A percentile compares a stretch with the other conserved stretches of the same genome.
phyloP scores from a whole-genome alignment of 768 basidiomycete species.

The Termitomyces sp. region DNA sequence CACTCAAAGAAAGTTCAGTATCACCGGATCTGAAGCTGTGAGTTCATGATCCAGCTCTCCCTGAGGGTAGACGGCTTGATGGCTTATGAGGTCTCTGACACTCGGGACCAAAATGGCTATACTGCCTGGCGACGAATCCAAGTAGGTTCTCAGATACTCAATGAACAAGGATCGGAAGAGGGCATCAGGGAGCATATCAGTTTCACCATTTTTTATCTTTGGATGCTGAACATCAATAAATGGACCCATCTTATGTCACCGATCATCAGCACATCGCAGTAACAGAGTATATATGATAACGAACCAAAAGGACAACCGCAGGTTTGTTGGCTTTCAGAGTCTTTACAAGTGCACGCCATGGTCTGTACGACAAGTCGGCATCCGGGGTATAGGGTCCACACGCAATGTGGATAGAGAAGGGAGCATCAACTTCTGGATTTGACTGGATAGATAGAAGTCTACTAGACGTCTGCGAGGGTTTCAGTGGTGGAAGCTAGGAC shows the following conservation, averaged over 20 bases:
- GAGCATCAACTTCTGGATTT: constrained; percentile 36
- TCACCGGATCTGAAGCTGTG: constrained; percentile 44
- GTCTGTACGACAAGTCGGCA: constrained; percentile 66
- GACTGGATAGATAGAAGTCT: constrained; percentile 20
- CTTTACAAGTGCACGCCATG: constrained; percentile 60
- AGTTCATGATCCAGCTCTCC: constrained; percentile 44
- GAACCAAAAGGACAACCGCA: constrained; percentile 71
- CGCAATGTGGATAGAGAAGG: constrained; percentile 65
- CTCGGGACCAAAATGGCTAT: constrained; percentile 78
- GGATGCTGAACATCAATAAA: constrained; percentile 82
- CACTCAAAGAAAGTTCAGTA: constrained; percentile 14
- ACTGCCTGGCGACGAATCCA: constrained; percentile 60
- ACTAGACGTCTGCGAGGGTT: constrained; percentile 26
- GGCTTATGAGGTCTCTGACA: constrained; percentile 71
- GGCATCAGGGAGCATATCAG: constrained; percentile 53
- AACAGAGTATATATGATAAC: not conserved
- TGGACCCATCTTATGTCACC: constrained; percentile 67
- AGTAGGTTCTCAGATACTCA: constrained; percentile 46
- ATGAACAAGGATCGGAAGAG: constrained; percentile 68
- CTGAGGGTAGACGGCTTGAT: constrained; percentile 86
- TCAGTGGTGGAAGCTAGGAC: constrained; percentile 60
- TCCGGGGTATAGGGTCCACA: constrained; percentile 87
- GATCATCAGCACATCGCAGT: not conserved
- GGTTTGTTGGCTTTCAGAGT: constrained; percentile 63
- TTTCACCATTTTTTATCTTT: constrained; percentile 67